These are phyloP conservation scores for Avena atlantica DNA, from an alignment of 176 grass and related monocot genomes.

Conservation along the genomic window DNA sequence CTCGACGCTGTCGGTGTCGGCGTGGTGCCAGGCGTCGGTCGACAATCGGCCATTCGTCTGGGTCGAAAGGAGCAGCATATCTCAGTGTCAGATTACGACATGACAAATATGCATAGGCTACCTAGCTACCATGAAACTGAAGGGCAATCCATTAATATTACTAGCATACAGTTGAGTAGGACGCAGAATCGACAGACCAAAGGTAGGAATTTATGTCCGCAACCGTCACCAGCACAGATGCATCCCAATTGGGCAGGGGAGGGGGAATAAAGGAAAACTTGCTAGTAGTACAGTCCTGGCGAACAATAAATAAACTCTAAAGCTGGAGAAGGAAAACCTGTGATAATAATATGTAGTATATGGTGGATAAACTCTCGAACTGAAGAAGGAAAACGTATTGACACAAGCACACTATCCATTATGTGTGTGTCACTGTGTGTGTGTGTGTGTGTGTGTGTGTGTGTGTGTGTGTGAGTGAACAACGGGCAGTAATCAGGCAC, in stretches of 20 bases:
- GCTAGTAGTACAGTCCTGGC: neutral
- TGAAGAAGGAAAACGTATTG: neutral
- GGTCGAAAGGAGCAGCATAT: slow-evolving; percentile 17
- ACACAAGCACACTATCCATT: neutral
- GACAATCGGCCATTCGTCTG: slow-evolving; percentile 51
- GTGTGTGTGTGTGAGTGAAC: neutral
- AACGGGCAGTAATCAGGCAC: neutral
- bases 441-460: too few species aligned
- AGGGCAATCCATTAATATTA: slow-evolving; percentile 37
- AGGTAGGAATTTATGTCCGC: slow-evolving; percentile 27
- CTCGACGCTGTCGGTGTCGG: slow-evolving; percentile 47
- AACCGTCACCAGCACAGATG: slow-evolving; percentile 19
- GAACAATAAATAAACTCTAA: neutral
- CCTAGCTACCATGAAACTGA: neutral
- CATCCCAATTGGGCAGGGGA: slow-evolving; percentile 27
- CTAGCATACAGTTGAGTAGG: slow-evolving; percentile 31
- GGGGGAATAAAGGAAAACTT: neutral
- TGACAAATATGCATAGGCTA: slow-evolving; percentile 8
- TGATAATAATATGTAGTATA: too few species aligned
- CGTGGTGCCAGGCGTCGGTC: slow-evolving; percentile 40
- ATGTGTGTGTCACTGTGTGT: too few species aligned
- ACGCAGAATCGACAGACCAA: slow-evolving; percentile 26
- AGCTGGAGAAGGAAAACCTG: neutral
- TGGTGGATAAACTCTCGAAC: neutral
- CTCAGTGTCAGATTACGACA: slow-evolving; percentile 27